These are phyloP conservation scores for Ordospora colligata DNA, from an alignment of 371 early-diverging fungal species.

Conservation along the genomic window DNA sequence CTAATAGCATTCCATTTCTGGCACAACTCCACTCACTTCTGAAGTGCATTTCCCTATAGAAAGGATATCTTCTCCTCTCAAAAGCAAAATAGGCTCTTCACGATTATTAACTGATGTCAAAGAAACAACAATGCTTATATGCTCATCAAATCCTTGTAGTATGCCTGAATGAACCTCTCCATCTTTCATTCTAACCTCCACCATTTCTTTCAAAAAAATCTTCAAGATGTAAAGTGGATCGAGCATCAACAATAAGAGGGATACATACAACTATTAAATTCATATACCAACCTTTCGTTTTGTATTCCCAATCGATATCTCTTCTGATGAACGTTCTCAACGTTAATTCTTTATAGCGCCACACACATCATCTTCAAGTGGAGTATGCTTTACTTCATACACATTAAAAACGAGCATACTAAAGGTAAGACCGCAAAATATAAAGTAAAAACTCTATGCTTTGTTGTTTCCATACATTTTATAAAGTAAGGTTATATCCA, in stretches of 20 bases:
- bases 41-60: constrained; percentile 30
- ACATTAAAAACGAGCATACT: too few relatives aligned
- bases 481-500: too few relatives aligned
- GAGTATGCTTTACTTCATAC: background rate
- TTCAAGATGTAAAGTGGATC: constrained; percentile 54
- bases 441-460: too few relatives aligned
- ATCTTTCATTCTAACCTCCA: constrained; percentile 34
- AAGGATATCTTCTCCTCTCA: constrained; percentile 57
- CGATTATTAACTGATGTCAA: background rate
- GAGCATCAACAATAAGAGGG: background rate
- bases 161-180: constrained; percentile 42
- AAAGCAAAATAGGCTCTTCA: constrained; percentile 18
- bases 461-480: too few relatives aligned
- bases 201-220: constrained; percentile 46
- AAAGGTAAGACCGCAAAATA: too few relatives aligned
- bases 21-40: background rate
- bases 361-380: too few relatives aligned
- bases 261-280: background rate
- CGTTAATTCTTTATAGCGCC: too few relatives aligned
- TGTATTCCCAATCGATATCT: too few relatives aligned
- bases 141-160: constrained; percentile 56
- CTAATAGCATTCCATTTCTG: too few relatives aligned
- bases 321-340: too few relatives aligned
- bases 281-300: too few relatives aligned
- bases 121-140: constrained; percentile 51